A percentile compares a stretch with the other conserved stretches of the same genome.
Conservation (phyloP, 108 stramenopile genomes). For the Cyclotella sp. region DNA sequence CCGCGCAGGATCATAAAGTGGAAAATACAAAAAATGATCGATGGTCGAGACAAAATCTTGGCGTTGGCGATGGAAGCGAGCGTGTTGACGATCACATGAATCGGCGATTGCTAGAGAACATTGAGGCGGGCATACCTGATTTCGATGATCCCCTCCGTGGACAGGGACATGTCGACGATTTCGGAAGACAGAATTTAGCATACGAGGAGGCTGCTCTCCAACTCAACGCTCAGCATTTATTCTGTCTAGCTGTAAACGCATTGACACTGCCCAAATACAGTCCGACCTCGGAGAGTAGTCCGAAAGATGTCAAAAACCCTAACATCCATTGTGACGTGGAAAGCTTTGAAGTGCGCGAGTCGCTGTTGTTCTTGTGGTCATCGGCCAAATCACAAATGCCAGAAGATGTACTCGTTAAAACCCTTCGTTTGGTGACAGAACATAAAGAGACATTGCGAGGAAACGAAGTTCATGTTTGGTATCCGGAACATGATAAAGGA, state of each 20-base stretch:
- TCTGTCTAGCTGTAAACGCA: constrained; percentile 73
- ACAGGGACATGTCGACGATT: background rate
- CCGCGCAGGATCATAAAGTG: constrained; percentile 15
- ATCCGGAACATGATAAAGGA: constrained; percentile 64
- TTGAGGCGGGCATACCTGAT: background rate
- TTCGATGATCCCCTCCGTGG: constrained; percentile 20
- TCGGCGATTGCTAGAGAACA: constrained; percentile 15
- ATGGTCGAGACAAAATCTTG: background rate
- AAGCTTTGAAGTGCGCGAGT: constrained; percentile 54
- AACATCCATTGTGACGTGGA: constrained; percentile 41
- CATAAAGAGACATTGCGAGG: constrained; percentile 50
- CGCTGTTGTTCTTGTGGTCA: constrained; percentile 72
- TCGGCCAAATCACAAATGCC: constrained; percentile 71
- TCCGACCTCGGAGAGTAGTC: constrained; percentile 37
- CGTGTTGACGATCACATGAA: constrained; percentile 29
- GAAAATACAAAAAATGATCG: background rate
- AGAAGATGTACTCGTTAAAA: constrained; percentile 50
- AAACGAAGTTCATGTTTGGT: constrained; percentile 67
- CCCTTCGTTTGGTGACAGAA: constrained; percentile 59
- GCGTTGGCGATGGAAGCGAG: constrained; percentile 25
- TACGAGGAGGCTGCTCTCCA: constrained; percentile 31
- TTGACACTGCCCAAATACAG: constrained; percentile 55
- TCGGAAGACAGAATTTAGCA: background rate
- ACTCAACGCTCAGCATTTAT: constrained; percentile 65
- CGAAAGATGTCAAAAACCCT: constrained; percentile 21